Evolutionary conservation across 441 rosid species (phyloP), one percentile per base, ranked within the genome.

Genomic region (Daphne laureola): DNA sequence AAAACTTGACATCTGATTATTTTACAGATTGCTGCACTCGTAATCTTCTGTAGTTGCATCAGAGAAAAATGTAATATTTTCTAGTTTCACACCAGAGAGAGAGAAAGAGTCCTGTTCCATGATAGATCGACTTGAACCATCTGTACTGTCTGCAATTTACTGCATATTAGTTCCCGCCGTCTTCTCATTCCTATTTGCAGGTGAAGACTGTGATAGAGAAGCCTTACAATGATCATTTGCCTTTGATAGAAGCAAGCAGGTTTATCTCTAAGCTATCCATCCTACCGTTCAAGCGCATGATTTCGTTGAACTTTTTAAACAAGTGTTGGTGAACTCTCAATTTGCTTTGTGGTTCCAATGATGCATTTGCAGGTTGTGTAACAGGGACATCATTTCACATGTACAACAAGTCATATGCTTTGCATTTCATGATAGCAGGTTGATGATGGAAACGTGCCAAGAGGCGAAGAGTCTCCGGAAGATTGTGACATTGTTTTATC

Each of bases 341-440:
- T 16, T 52, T 59, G 17, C 43, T 27, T 55, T 18, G 43, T 17
- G 18, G 16, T 43, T 43, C 14, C 6, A 13, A 13, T 61, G 76
- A 51, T 67, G 49, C 62, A 40, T 46, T 51, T 67, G 68, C 90
- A 92, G 98, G 94, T 66, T 89, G 25, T 92, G 98, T 67, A 88
- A 92, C 54, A 84, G 78, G 98, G 94, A 86, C 74, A 92, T 88
- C 57, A 86, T 88, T 57, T 88, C 94, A 26, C 94, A 92, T 14
- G 96, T 88, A 68, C 98, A 92, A 61, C 96, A 92, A 75, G 94
- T 88, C 5, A 92, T 89, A 31, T 92, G 96, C 80, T 88, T 92
- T 21, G 98, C 95, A 0, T 92, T 92, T 72, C 98, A 92, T 51
- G 96, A 92, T 57, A 92, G 98, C 81, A 79, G 65, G 72, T 65